These are phyloP conservation scores for Penicillium lagena DNA, from an alignment of 495 filamentous ascomycete genomes.

Conservation along the genomic window DNA sequence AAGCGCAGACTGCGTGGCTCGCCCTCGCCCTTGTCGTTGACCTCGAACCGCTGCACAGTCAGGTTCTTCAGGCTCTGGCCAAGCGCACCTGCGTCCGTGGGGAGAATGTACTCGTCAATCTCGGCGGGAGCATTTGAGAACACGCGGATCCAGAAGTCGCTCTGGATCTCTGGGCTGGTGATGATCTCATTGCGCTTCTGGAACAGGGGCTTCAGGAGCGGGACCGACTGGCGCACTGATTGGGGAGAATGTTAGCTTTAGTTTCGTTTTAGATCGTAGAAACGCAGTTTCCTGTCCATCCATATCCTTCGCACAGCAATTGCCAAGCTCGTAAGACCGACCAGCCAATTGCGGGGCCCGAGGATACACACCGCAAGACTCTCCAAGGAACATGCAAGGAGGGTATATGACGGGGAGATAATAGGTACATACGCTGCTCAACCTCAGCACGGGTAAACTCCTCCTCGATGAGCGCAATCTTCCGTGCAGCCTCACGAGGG, in stretches of 20 bases:
- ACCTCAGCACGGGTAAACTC: constrained; percentile 31
- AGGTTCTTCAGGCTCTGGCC: constrained; percentile 53
- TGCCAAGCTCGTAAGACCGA: no score
- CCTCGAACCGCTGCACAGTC: constrained; percentile 69
- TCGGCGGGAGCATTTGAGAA: constrained; percentile 76
- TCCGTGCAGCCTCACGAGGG: constrained; percentile 20
- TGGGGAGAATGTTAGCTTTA: constrained; percentile 7
- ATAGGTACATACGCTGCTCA: constrained; percentile 32
- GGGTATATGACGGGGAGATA: neutral
- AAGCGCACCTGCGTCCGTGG: constrained; percentile 64
- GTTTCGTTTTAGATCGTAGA: constrained; percentile 1
- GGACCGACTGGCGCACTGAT: constrained; percentile 28
- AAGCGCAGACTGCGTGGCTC: constrained; percentile 43
- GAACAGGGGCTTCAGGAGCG: constrained; percentile 53
- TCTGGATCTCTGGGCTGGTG: constrained; percentile 48
- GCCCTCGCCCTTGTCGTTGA: constrained; percentile 49
- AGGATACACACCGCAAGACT: no score
- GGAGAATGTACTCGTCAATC: constrained; percentile 78
- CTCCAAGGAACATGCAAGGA: no score
- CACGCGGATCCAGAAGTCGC: constrained; percentile 84
- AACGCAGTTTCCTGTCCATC: neutral
- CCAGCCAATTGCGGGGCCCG: no score
- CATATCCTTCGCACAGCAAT: no score
- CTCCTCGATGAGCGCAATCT: constrained; percentile 32
- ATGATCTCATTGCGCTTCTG: constrained; percentile 62